Evolutionary conservation across 2,329 filamentous ascomycete genomes (phyloP).

Genomic region (Aspergillus ustus): DNA sequence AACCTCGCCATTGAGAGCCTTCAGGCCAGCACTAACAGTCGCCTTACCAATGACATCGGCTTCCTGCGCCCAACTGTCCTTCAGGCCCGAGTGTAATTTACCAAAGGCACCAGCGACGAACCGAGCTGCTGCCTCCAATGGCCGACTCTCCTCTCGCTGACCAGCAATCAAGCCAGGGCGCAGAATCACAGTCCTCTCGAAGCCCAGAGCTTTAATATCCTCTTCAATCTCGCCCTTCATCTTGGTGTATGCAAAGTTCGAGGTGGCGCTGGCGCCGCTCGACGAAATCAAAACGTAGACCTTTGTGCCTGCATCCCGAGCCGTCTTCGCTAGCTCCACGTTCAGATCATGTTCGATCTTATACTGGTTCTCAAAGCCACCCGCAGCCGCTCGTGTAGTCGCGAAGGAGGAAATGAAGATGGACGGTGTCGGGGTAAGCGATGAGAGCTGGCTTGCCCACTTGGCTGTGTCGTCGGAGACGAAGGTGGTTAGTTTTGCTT

Average conservation of each 20-base stretch:
- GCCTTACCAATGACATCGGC: slow-evolving; percentile 67
- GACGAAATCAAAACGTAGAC: slow-evolving; percentile 79
- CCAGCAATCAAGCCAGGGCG: slow-evolving; percentile 79
- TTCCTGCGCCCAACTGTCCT: slow-evolving; percentile 75
- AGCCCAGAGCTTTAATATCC: slow-evolving; percentile 69
- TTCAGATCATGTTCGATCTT: slow-evolving; percentile 90
- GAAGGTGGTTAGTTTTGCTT: slow-evolving; percentile 68
- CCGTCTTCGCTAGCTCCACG: slow-evolving; percentile 74
- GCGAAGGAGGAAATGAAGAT: slow-evolving; percentile 79
- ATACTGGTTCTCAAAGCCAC: slow-evolving; percentile 77
- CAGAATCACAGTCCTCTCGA: slow-evolving; percentile 76
- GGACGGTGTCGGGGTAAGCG: slow-evolving; percentile 59
- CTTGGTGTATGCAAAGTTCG: slow-evolving; percentile 58
- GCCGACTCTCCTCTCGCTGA: slow-evolving; percentile 64
- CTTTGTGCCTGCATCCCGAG: slow-evolving; percentile 71
- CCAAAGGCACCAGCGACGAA: slow-evolving; percentile 62
- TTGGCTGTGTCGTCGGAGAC: slow-evolving; percentile 68
- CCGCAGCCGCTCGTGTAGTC: slow-evolving; percentile 76
- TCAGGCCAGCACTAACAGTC: slow-evolving; percentile 43
- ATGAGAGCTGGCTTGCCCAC: slow-evolving; percentile 68
- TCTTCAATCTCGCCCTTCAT: slow-evolving; percentile 94
- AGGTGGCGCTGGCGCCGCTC: slow-evolving; percentile 56
- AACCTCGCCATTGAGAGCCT: slow-evolving; percentile 46
- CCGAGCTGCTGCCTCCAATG: slow-evolving; percentile 62
- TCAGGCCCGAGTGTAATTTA: slow-evolving; percentile 55